These are phyloP conservation scores for Ceratocystis papillata DNA, from an alignment of 2,329 filamentous ascomycete species.

Conservation along the genomic window DNA sequence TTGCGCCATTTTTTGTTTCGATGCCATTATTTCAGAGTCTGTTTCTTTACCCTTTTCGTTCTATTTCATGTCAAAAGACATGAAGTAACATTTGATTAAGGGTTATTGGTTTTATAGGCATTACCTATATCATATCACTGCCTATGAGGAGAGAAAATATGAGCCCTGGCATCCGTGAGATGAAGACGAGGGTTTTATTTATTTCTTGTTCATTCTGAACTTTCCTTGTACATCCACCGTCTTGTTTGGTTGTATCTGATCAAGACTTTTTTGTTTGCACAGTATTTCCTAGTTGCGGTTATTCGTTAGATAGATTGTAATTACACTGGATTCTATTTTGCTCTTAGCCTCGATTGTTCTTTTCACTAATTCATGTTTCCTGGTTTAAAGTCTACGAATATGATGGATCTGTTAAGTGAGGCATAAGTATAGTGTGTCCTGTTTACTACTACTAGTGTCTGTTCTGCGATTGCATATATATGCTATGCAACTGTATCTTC, in stretches of 20 bases:
- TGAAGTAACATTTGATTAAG: not conserved
- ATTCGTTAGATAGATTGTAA: conserved; percentile 1
- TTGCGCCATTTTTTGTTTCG: not conserved
- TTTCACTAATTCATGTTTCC: not conserved
- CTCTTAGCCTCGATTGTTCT: not conserved
- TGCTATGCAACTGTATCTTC: conserved; percentile 14
- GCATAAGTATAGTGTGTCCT: conserved; percentile 16
- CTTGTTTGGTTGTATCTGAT: not conserved
- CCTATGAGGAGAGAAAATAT: too few species aligned
- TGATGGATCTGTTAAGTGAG: not conserved
- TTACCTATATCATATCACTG: not conserved
- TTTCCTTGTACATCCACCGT: not conserved
- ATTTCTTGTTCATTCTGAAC: too few species aligned
- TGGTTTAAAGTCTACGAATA: not conserved
- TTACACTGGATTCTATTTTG: not conserved
- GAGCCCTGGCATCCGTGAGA: too few species aligned
- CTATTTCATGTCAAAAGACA: not conserved
- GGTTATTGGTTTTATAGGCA: not conserved
- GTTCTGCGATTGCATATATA: conserved; percentile 16
- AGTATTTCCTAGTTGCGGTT: not conserved
- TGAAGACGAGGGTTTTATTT: too few species aligned
- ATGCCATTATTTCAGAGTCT: not conserved
- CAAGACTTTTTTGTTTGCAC: not conserved
- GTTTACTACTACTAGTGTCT: conserved; percentile 18
- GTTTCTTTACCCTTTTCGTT: not conserved